Evolutionary conservation across 2,329 filamentous ascomycete species (phyloP).

Genomic region (Pyricularia sp.): DNA sequence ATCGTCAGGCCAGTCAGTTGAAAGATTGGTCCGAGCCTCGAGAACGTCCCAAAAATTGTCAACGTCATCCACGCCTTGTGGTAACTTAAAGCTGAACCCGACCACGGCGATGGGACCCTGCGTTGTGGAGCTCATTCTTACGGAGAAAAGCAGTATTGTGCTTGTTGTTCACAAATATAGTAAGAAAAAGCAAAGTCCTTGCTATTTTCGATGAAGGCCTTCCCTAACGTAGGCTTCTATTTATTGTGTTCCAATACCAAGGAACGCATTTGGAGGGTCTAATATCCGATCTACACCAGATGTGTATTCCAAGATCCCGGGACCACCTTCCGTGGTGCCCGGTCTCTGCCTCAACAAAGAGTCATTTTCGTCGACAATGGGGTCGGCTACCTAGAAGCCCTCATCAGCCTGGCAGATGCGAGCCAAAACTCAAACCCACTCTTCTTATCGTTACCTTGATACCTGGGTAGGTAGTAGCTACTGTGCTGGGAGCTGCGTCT

Average conservation of each 20-base stretch:
- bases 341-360: neutral
- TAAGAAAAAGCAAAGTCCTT: neutral
- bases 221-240: neutral
- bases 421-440: neutral
- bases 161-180: neutral
- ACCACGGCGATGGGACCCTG: constrained; percentile 21
- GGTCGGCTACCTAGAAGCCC: neutral
- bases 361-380: neutral
- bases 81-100: constrained; percentile 26
- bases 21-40: neutral
- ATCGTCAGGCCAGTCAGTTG: constrained; percentile 8
- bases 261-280: too few relatives aligned
- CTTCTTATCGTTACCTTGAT: neutral
- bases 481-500: neutral
- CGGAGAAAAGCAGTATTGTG: neutral
- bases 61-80: constrained; percentile 20
- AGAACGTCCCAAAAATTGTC: constrained; percentile 21
- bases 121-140: neutral
- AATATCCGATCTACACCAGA: neutral
- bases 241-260: neutral
- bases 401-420: neutral
- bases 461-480: too few relatives aligned
- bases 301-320: neutral
- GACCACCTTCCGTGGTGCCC: neutral
- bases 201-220: neutral